phyloP scores from a whole-genome alignment of 192 early-diverging fungal genomes.

The Coemansia aciculifera region DNA sequence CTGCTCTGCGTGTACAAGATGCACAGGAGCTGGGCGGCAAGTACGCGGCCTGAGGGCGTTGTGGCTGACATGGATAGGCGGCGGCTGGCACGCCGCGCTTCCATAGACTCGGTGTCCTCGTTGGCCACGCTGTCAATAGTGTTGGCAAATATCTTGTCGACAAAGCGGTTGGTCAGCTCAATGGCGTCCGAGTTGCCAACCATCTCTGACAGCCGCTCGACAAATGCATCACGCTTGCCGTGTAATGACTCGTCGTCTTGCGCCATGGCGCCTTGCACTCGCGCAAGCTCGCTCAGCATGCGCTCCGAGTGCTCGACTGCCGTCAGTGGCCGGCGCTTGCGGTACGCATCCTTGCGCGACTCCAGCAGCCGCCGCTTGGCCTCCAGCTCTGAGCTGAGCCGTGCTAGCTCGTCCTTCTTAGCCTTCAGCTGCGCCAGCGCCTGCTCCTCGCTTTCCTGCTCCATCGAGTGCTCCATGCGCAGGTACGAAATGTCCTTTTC shows the following conservation, averaged over 20 bases:
- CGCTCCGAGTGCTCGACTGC: constrained; percentile 47
- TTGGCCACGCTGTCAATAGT: constrained; percentile 53
- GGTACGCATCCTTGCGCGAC: constrained; percentile 33
- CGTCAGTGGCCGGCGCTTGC: constrained; percentile 40
- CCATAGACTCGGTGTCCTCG: constrained; percentile 44
- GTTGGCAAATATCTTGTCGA: constrained; percentile 50
- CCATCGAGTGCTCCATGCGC: constrained; percentile 49
- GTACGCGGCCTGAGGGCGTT: constrained; percentile 42
- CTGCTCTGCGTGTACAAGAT: constrained; percentile 35
- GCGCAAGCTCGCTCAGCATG: constrained; percentile 26
- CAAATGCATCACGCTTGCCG: constrained; percentile 15
- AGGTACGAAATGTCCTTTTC: constrained; percentile 48
- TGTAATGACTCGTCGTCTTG: constrained; percentile 12
- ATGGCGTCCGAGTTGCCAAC: constrained; percentile 44
- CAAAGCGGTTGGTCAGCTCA: constrained; percentile 37
- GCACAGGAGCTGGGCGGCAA: constrained; percentile 53
- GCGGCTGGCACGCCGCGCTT: constrained; percentile 44
- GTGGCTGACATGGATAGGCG: constrained; percentile 38
- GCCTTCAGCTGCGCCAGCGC: constrained; percentile 32
- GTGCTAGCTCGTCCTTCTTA: constrained; percentile 26
- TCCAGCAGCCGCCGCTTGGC: constrained; percentile 39
- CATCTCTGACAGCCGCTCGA: constrained; percentile 33
- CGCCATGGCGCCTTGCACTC: neutral
- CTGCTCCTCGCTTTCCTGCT: constrained; percentile 52
- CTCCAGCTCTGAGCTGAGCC: constrained; percentile 34